phyloP scores from a whole-genome alignment of 2,329 filamentous ascomycete genomes.

The Paracoccidioides brasiliensis region DNA sequence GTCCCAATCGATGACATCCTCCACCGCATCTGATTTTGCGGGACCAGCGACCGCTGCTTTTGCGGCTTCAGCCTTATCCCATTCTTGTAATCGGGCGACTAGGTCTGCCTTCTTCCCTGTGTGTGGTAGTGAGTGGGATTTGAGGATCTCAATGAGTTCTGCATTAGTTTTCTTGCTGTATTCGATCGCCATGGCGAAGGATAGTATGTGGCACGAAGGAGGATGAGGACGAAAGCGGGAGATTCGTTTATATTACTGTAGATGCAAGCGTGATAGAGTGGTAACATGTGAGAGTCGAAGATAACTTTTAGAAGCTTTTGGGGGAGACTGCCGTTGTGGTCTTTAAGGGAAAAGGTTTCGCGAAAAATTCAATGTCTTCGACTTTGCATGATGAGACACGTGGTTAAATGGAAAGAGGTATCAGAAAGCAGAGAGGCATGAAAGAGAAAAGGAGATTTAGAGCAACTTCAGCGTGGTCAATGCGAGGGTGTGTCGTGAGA shows the following conservation, averaged over 20 bases:
- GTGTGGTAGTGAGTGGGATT: conserved; percentile 34
- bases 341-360: not conserved
- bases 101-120: conserved; percentile 39
- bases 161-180: conserved; percentile 40
- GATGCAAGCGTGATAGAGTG: not conserved
- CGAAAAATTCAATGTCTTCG: not conserved
- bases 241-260: not conserved
- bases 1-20: conserved; percentile 35
- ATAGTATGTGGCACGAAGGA: not conserved
- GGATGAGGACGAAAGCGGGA: not conserved
- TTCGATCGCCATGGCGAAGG: conserved; percentile 26
- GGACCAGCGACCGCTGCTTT: conserved; percentile 9
- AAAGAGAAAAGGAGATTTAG: not conserved
- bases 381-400: not conserved
- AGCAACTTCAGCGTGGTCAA: no score
- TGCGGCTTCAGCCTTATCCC: conserved; percentile 31
- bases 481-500: not conserved
- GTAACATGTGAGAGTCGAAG: not conserved
- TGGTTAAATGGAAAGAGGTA: not conserved
- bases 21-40: conserved; percentile 15
- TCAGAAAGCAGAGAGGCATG: not conserved
- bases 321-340: not conserved
- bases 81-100: conserved; percentile 34
- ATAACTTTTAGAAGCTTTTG: not conserved
- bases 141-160: conserved; percentile 38